These are phyloP conservation scores for Salvia sclarea DNA, from an alignment of 305 asterid genomes.

Conservation along the genomic window DNA sequence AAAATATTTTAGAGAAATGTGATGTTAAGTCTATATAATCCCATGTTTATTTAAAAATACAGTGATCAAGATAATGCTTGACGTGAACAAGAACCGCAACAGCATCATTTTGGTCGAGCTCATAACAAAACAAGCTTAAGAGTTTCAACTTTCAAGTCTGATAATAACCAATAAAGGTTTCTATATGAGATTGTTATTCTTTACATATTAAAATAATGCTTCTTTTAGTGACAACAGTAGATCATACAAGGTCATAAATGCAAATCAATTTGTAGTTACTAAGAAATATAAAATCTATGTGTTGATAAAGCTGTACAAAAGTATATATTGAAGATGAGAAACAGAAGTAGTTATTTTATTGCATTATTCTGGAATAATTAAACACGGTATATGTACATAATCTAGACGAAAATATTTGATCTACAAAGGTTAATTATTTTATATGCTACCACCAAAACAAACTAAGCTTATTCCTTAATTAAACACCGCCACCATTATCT, in stretches of 20 bases:
- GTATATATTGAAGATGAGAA: background rate
- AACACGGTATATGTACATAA: background rate
- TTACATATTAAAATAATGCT: no score
- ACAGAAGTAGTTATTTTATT: background rate
- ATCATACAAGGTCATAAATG: no score
- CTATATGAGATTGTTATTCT: no score
- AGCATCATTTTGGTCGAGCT: background rate
- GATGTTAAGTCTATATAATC: background rate
- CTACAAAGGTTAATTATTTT: background rate
- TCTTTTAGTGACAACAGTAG: no score
- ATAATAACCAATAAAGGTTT: no score
- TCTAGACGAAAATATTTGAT: background rate
- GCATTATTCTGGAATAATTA: background rate
- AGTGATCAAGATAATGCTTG: background rate
- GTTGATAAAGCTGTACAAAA: no score
- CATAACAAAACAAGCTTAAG: no score
- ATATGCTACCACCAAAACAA: conserved; percentile 22
- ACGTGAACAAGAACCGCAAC: background rate
- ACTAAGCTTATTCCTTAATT: conserved; percentile 39
- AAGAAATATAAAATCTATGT: no score
- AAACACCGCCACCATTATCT: conserved; percentile 3
- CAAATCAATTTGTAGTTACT: no score
- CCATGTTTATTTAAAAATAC: no score
- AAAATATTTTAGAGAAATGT: no score
- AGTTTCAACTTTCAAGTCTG: no score